Evolutionary conservation across 495 filamentous ascomycete species (phyloP), one percentile per base, ranked within the genome.

Genomic region (Tuber magnatum): DNA sequence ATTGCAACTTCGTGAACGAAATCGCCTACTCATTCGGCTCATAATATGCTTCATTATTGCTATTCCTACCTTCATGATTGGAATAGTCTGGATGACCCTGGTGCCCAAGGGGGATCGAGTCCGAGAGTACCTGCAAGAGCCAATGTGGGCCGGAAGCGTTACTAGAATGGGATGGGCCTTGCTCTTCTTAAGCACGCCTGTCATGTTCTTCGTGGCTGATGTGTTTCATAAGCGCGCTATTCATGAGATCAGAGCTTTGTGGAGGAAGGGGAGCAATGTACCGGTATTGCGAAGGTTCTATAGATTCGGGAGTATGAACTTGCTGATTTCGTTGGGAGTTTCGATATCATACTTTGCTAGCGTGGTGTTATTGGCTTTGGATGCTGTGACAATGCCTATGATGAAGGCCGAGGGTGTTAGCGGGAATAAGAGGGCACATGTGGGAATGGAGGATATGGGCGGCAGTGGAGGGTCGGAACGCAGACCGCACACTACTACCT

Each of bases 271-370:
- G 68, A 97, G 93, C 82, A 88, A 86, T 14, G 89, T 91, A 3
- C 94, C 94, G 0, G 81, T 97, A 16, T 80, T 92, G 35, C 88
- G 90, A 74, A 86, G 95, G 28, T 94, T 98, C 78, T 94, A 94
- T 78, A 89, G 92, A 22, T 98, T 98, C 79, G 94, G 94, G 22
- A 97, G 94, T 84, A 98, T 98, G 94, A 96, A 97, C 80, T 90
- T 95, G 82, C 87, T 98, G 74, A 92, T 98, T 80, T 96, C 92
- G 16, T 86, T 94, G 22, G 94, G 95, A 14, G 97, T 95, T 0
- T 89, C 89, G 8, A 92, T 97, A 69, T 94, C 94, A 1, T 98
- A 97, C 81, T 85, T 97, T 79, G 88, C 92, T 0, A 97, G 93
- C 0, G 84, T 97, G 70, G 92, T 90, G 14, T 88, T 95, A 71